Conservation (phyloP, 2,329 filamentous ascomycete genomes). For the Dactylonectria estremocensis region DNA sequence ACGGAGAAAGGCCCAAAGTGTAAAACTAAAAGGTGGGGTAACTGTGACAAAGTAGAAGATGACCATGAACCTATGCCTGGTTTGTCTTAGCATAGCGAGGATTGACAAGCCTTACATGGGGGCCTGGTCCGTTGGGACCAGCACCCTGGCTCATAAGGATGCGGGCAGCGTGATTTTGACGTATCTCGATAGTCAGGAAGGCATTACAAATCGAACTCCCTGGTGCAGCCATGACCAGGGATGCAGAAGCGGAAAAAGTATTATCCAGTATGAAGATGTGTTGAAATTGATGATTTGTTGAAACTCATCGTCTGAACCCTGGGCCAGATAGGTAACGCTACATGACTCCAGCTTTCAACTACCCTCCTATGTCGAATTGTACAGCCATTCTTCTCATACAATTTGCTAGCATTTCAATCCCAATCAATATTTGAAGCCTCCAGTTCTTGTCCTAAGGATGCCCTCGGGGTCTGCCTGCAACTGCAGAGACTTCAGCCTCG, state of each 20-base stretch:
- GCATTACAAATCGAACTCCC: neutral
- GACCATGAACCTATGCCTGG: conserved; percentile 34
- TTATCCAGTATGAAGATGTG: neutral
- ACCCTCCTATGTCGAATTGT: neutral
- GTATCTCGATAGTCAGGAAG: neutral
- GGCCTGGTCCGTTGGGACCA: neutral
- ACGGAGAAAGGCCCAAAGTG: conserved; percentile 4
- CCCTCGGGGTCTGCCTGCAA: conserved; percentile 47
- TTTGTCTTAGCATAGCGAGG: conserved; percentile 24
- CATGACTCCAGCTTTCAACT: neutral
- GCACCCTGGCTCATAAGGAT: neutral
- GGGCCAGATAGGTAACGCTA: neutral
- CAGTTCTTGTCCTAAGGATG: conserved; percentile 10
- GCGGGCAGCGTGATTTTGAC: no score
- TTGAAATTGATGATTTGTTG: conserved; percentile 1
- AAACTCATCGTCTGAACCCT: neutral
- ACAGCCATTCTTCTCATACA: no score
- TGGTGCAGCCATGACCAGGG: no score
- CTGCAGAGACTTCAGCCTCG: conserved; percentile 51
- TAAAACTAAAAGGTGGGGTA: conserved; percentile 38
- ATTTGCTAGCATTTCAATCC: neutral
- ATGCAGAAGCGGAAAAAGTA: neutral
- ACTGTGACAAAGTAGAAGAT: conserved; percentile 24
- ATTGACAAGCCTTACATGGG: neutral
- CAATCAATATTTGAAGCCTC: conserved; percentile 23